These are phyloP conservation scores for Ramaria sp. DNA, from an alignment of 768 basidiomycete species.

Conservation along the genomic window DNA sequence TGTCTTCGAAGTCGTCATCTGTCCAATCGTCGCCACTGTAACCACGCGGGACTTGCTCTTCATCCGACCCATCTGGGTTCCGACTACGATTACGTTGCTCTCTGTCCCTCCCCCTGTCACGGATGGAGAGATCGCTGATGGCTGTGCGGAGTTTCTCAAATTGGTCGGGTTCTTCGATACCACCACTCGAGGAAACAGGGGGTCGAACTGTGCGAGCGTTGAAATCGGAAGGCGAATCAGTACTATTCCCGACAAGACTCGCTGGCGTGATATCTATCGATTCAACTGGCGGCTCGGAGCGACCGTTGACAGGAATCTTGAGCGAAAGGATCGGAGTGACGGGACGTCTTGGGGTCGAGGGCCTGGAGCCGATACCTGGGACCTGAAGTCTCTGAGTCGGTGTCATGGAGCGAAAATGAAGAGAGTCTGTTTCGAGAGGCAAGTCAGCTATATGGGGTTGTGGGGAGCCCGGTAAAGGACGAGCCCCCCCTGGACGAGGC, in stretches of 20 bases:
- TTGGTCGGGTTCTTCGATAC: background rate
- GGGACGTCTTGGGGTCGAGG: conserved; percentile 1
- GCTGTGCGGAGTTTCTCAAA: conserved; percentile 6
- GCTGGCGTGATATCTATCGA: background rate
- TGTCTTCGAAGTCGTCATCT: conserved; percentile 66
- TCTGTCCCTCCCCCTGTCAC: background rate
- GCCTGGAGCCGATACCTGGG: conserved; percentile 18
- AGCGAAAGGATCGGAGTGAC: conserved; percentile 22
- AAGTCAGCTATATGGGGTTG: conserved; percentile 13
- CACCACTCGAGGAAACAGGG: background rate
- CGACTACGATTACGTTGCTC: background rate
- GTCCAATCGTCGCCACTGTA: conserved; percentile 34
- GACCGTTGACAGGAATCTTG: conserved; percentile 11
- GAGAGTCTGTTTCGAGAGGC: conserved; percentile 26
- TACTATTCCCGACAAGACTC: background rate
- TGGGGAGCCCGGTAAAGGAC: conserved; percentile 33
- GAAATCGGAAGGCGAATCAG: background rate
- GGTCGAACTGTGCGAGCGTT: conserved; percentile 6
- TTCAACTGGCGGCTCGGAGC: background rate
- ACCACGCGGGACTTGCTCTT: background rate
- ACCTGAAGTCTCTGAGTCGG: conserved; percentile 17
- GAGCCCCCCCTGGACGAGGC: conserved; percentile 42
- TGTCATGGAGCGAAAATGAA: conserved; percentile 25
- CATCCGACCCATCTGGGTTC: background rate
- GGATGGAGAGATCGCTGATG: conserved; percentile 2